Evolutionary conservation across 768 basidiomycete species (phyloP), one percentile per base, ranked within the genome.

Genomic region (Leccinum rimulosum): DNA sequence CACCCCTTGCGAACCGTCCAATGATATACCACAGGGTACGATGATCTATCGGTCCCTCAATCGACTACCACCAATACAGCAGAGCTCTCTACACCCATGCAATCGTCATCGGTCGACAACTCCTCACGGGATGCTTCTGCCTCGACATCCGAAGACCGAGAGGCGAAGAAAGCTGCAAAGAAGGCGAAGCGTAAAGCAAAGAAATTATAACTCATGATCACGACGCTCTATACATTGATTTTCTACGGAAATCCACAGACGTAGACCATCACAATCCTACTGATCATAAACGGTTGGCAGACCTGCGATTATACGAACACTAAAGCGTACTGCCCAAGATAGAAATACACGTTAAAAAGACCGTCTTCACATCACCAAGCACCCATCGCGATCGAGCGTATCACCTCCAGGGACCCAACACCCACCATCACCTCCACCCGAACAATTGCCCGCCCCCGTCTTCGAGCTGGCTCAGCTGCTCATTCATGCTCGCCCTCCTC

Each of bases 381-480:
- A 22, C 36, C 84, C 82, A 43, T 87, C 87, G 40, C 82, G 80
- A 60, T 79, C 80, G 11, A 84, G 85, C 30, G 86, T 82, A 58
- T 68, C 79, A 49, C 74, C 74, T n/a, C 82, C 85, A 35, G 80
- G 72, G 71, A 25, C 25, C 25, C 25, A 25, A 25, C 58, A 79
- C 67, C 76, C 76, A 73, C 74, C 76, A 73, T 59, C 67, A 61
- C 60, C 60, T 67, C 50, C 57, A 68, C 15, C 58, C 64, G 9
- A 50, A 43, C 27, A 54, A 17, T 28, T 4, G 27, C 45, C 66
- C 58, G 4, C 22, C 22, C 22, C 22, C 22, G 22, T 62, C 71
- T 22, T 69, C 70, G 50, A 66, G 66, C 47, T 73, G 70, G 61
- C 60, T 74, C 74, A 48, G 66, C 68, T 33, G 70, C 74, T 63